These are phyloP conservation scores for Collybiopsis luxurians DNA, from an alignment of 768 basidiomycete species.

Conservation along the genomic window DNA sequence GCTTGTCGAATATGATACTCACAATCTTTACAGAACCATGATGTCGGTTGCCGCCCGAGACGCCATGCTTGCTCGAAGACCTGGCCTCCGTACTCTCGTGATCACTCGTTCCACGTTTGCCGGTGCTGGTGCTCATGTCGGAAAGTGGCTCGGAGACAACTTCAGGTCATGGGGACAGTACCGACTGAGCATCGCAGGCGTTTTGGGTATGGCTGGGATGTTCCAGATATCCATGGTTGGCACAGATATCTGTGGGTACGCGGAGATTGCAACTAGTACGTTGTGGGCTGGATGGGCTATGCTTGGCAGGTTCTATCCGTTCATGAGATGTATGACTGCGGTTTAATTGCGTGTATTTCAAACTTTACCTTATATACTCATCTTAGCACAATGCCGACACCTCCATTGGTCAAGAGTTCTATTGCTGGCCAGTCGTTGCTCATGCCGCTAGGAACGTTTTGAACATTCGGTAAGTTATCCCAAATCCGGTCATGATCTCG, in stretches of 20 bases:
- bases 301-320: constrained; percentile 76
- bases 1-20: constrained; percentile 56
- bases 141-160: constrained; percentile 76
- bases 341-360: too few relatives aligned
- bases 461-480: constrained; percentile 56
- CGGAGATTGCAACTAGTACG: constrained; percentile 59
- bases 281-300: constrained; percentile 77
- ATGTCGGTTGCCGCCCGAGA: constrained; percentile 62
- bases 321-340: constrained; percentile 66
- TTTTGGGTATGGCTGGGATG: constrained; percentile 62
- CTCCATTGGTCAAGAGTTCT: constrained; percentile 63
- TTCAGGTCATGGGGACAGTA: constrained; percentile 59
- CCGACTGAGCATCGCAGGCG: constrained; percentile 56
- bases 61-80: constrained; percentile 62
- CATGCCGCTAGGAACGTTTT: constrained; percentile 58
- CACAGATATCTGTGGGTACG: constrained; percentile 70
- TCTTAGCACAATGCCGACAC: constrained; percentile 52
- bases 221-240: constrained; percentile 78
- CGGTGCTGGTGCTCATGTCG: constrained; percentile 63
- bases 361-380: too few relatives aligned
- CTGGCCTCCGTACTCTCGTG: constrained; percentile 56
- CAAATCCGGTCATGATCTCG: too few relatives aligned
- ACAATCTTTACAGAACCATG: constrained; percentile 71
- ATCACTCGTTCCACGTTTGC: constrained; percentile 76
- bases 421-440: constrained; percentile 56